phyloP scores from a whole-genome alignment of 2,329 filamentous ascomycete genomes.

The Paraphoma chrysanthemicola region DNA sequence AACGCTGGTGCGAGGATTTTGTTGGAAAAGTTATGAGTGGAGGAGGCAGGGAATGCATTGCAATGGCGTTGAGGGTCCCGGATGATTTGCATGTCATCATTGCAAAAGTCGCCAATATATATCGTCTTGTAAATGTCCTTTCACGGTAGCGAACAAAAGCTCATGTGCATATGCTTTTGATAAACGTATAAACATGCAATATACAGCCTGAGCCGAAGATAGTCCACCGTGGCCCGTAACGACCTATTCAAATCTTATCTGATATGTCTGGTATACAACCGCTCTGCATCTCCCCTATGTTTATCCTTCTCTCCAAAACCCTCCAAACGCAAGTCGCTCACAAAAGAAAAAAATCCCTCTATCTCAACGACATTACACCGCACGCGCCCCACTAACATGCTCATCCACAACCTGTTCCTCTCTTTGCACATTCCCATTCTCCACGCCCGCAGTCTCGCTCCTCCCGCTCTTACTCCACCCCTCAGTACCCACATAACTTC shows the following conservation, averaged over 20 bases:
- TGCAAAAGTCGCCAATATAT: too few species aligned
- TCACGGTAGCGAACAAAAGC: background rate
- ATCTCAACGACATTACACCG: background rate
- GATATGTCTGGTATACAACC: too few species aligned
- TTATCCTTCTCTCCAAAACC: background rate
- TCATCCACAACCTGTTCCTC: background rate
- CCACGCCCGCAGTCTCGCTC: slow-evolving; percentile 11
- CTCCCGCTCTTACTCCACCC: slow-evolving; percentile 47
- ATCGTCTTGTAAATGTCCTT: too few species aligned
- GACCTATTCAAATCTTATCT: too few species aligned
- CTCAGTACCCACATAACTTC: slow-evolving; percentile 56
- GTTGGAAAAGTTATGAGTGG: slow-evolving; percentile 48
- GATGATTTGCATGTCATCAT: background rate
- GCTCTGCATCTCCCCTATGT: background rate
- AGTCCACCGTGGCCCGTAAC: too few species aligned
- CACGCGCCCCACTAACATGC: background rate
- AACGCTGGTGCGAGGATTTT: slow-evolving; percentile 58
- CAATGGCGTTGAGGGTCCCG: background rate
- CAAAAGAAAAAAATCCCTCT: too few species aligned
- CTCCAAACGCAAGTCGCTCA: too few species aligned
- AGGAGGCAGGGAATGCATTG: background rate
- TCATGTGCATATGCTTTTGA: background rate
- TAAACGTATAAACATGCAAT: background rate
- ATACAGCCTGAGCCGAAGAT: background rate
- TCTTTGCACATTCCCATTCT: background rate